Percentiles rank a stretch among this genome's conserved stretches.
phyloP scores from a whole-genome alignment of 1,284 basidiomycete species.

The Moesziomyces sp. region DNA sequence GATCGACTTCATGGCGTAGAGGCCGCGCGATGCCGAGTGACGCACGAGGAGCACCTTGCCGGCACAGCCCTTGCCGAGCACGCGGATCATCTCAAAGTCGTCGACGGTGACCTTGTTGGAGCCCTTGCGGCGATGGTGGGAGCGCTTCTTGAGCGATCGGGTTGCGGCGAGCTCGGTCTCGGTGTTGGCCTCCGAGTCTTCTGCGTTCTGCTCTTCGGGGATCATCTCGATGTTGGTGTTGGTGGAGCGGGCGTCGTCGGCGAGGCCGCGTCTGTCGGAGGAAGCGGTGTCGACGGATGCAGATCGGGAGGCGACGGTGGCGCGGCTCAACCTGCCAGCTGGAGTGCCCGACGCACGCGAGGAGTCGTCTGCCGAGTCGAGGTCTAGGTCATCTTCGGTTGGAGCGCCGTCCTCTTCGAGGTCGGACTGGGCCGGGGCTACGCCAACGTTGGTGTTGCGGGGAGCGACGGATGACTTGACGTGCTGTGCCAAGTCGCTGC shows the following conservation, averaged over 20 bases:
- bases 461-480: conserved; percentile 54
- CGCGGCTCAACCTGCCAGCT: conserved; percentile 29
- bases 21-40: conserved; percentile 51
- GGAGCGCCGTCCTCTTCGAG: conserved; percentile 49
- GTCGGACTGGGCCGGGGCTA: conserved; percentile 51
- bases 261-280: conserved; percentile 24
- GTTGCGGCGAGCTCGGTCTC: conserved; percentile 11
- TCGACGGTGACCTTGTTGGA: conserved; percentile 72
- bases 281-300: conserved; percentile 32
- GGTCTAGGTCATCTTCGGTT: conserved; percentile 55
- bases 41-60: conserved; percentile 66
- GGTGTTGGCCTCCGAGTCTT: conserved; percentile 16
- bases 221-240: conserved; percentile 54
- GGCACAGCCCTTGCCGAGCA: conserved; percentile 68
- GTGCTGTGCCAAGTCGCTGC: conserved; percentile 73
- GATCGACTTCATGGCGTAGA: conserved; percentile 67
- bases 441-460: conserved; percentile 57
- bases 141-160: conserved; percentile 5
- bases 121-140: conserved; percentile 28
- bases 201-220: conserved; percentile 46
- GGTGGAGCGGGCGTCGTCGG: conserved; percentile 43
- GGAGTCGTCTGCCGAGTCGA: conserved; percentile 46
- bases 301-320: conserved; percentile 26
- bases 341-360: conserved; percentile 25
- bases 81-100: conserved; percentile 71